Conservation (phyloP, 352 stramenopile species). For the Globisporangium orthogonon region DNA sequence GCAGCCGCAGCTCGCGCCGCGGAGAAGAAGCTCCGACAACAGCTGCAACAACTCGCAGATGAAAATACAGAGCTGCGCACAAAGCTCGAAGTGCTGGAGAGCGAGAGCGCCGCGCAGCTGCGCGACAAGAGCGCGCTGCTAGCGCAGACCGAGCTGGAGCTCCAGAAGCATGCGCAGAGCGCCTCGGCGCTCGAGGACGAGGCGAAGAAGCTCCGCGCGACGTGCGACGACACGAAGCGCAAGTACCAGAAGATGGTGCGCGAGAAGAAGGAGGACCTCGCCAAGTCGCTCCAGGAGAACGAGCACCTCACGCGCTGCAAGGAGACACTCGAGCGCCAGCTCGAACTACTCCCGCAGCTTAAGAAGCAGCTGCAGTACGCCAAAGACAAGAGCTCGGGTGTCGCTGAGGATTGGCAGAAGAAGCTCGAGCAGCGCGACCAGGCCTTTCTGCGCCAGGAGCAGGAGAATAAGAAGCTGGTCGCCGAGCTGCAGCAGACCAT, state of each 20-base stretch:
- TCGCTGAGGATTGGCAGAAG: slow-evolving; percentile 27
- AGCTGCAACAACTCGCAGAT: slow-evolving; percentile 21
- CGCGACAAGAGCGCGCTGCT: slow-evolving; percentile 13
- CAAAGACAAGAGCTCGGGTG: slow-evolving; percentile 31
- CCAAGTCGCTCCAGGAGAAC: slow-evolving; percentile 45
- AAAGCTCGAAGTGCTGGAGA: slow-evolving; percentile 18
- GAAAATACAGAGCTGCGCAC: slow-evolving; percentile 13
- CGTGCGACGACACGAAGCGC: slow-evolving; percentile 21
- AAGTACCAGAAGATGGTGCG: slow-evolving; percentile 42
- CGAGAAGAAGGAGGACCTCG: slow-evolving; percentile 49
- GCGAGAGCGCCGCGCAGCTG: slow-evolving; percentile 26
- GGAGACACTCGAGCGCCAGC: slow-evolving; percentile 26
- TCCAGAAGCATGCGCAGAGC: slow-evolving; percentile 19
- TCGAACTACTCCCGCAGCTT: slow-evolving; percentile 42
- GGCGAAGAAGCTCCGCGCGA: slow-evolving; percentile 23
- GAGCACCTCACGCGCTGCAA: slow-evolving; percentile 22
- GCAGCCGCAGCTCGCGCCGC: slow-evolving; percentile 8
- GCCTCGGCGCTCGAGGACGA: slow-evolving; percentile 20
- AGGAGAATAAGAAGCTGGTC: slow-evolving; percentile 33
- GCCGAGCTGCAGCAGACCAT: slow-evolving; percentile 21
- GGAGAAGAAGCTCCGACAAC: slow-evolving; percentile 28
- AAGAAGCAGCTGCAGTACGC: slow-evolving; percentile 42
- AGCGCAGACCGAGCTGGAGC: slow-evolving; percentile 13
- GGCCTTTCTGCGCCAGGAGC: slow-evolving; percentile 47
- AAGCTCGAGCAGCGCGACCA: slow-evolving; percentile 35